phyloP scores from a whole-genome alignment of 345 rosid species.

The Moricandia arvensis region DNA sequence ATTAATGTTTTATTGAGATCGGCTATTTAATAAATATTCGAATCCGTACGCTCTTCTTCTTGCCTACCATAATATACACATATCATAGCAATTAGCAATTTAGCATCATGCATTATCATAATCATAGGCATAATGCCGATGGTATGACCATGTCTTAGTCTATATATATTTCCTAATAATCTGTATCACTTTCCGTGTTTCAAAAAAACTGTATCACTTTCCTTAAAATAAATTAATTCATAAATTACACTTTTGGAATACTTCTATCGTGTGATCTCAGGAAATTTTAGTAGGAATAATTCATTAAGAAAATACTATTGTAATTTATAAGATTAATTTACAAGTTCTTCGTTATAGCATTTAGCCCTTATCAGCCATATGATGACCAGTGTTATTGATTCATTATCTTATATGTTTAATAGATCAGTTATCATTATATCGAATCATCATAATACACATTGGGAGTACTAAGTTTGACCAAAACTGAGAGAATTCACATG shows the following conservation, averaged over 20 bases:
- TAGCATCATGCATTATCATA: background rate
- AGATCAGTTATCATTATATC: conserved; percentile 14
- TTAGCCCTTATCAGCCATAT: conserved; percentile 20
- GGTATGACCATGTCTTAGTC: background rate
- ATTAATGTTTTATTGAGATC: conserved; percentile 8
- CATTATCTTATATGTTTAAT: background rate
- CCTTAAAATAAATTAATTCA: background rate
- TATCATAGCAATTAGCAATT: background rate
- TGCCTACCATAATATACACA: conserved; percentile 6
- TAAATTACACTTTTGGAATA: background rate
- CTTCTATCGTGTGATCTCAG: background rate
- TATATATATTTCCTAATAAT: background rate
- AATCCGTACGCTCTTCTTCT: background rate
- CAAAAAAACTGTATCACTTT: background rate
- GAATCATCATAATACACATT: conserved; percentile 22
- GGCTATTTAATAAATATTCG: background rate
- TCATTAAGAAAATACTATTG: background rate
- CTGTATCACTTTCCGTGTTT: background rate
- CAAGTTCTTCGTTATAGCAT: background rate
- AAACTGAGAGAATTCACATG: conserved; percentile 19
- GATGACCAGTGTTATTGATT: background rate
- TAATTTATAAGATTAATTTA: background rate
- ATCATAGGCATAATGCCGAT: background rate
- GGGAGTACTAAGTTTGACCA: conserved; percentile 30
- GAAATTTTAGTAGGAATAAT: background rate